phyloP scores from a whole-genome alignment of 495 filamentous ascomycete genomes.

The Viridothelium virens region DNA sequence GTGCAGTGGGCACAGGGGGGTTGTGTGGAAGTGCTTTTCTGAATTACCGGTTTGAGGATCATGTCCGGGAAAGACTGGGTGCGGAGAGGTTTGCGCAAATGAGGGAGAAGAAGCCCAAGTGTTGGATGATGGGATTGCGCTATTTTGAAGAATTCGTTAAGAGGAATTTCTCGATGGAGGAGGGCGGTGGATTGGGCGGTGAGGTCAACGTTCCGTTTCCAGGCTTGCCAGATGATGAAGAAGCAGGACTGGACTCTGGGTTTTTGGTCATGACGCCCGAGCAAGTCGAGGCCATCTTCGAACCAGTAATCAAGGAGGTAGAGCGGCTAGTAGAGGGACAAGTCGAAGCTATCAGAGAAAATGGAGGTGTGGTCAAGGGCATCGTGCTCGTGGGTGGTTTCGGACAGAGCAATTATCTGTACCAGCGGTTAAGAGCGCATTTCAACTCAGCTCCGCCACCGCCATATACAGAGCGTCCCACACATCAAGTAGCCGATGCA shows the following conservation, averaged over 20 bases:
- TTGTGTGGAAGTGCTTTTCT: slow-evolving; percentile 40
- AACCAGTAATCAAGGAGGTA: slow-evolving; percentile 49
- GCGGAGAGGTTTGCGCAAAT: slow-evolving; percentile 35
- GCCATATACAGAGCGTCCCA: slow-evolving; percentile 58
- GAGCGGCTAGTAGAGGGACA: slow-evolving; percentile 54
- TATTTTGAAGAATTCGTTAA: slow-evolving; percentile 61
- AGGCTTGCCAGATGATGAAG: slow-evolving; percentile 56
- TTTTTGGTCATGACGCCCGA: slow-evolving; percentile 38
- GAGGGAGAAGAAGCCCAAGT: slow-evolving; percentile 41
- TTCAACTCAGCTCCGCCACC: slow-evolving; percentile 58
- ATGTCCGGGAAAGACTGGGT: slow-evolving; percentile 37
- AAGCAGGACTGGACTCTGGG: slow-evolving; percentile 37
- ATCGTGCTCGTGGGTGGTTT: slow-evolving; percentile 68
- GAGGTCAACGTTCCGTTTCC: slow-evolving; percentile 67
- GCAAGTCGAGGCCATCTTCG: slow-evolving; percentile 41
- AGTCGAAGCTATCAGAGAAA: slow-evolving; percentile 42
- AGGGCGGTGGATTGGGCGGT: slow-evolving; percentile 56
- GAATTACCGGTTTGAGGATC: slow-evolving; percentile 42
- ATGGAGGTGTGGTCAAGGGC: slow-evolving; percentile 55
- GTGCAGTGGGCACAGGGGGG: slow-evolving; percentile 45
- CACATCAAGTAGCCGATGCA: slow-evolving; percentile 42
- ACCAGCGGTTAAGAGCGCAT: slow-evolving; percentile 50
- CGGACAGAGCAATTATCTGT: slow-evolving; percentile 60
- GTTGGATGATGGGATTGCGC: slow-evolving; percentile 68
- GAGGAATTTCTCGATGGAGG: slow-evolving; percentile 64